phyloP scores from a whole-genome alignment of 2,329 filamentous ascomycete species.

The Drechmeria coniospora region DNA sequence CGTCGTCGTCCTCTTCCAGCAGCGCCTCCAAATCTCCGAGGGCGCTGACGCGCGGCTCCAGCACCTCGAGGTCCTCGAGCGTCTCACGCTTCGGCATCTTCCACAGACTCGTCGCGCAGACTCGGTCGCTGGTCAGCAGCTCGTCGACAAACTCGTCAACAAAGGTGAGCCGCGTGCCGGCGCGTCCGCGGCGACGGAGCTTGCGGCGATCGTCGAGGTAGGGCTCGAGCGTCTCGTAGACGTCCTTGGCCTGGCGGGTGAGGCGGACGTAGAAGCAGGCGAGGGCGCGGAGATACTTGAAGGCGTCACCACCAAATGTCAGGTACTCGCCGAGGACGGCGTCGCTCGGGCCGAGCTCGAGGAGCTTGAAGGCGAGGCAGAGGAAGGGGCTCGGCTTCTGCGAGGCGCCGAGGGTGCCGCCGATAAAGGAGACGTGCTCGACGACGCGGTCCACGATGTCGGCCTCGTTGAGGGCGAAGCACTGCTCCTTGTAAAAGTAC shows the following conservation, averaged over 20 bases:
- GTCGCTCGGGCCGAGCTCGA: slow-evolving; percentile 71
- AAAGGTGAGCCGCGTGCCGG: slow-evolving; percentile 60
- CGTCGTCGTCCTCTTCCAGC: slow-evolving; percentile 43
- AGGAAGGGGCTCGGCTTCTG: slow-evolving; percentile 88
- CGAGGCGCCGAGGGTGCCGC: slow-evolving; percentile 69
- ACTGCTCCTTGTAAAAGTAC: slow-evolving; percentile 98
- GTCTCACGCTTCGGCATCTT: slow-evolving; percentile 73
- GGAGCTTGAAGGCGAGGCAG: slow-evolving; percentile 85
- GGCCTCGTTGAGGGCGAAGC: slow-evolving; percentile 80
- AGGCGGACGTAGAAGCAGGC: slow-evolving; percentile 88
- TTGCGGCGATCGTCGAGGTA: slow-evolving; percentile 72
- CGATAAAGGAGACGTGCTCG: slow-evolving; percentile 65
- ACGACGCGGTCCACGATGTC: slow-evolving; percentile 79
- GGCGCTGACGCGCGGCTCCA: slow-evolving; percentile 76
- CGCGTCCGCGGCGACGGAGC: slow-evolving; percentile 58
- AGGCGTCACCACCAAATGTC: slow-evolving; percentile 55
- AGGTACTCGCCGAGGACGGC: slow-evolving; percentile 71
- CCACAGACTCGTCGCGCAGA: slow-evolving; percentile 84
- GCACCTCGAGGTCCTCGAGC: slow-evolving; percentile 73
- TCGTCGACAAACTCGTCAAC: slow-evolving; percentile 94
- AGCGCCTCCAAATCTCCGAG: slow-evolving; percentile 65
- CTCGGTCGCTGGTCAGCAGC: slow-evolving; percentile 70
- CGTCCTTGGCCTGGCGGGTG: slow-evolving; percentile 66
- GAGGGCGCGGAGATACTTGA: slow-evolving; percentile 78
- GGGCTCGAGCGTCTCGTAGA: slow-evolving; percentile 69